A percentile compares a stretch with the other conserved stretches of the same genome.
Evolutionary conservation across 306 rosid genomes (phyloP).

Genomic region (Begonia fuchsioides): DNA sequence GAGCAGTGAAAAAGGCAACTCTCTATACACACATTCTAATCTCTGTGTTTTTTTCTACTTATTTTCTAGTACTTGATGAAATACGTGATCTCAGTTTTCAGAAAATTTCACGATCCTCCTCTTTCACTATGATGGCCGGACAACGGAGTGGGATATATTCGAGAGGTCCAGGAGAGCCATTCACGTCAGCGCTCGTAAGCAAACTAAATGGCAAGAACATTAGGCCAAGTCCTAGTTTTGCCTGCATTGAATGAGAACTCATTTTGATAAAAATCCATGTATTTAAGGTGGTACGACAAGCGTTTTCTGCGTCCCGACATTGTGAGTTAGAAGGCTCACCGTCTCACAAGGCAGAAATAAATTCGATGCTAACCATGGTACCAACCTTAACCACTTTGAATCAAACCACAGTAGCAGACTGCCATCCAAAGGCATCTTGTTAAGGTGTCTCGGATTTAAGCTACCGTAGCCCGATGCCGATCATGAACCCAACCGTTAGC

Average conservation of each 20-base stretch:
- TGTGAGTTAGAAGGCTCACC: too few species aligned
- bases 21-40: background rate
- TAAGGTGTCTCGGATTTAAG: too few species aligned
- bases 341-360: constrained; percentile 80
- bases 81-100: constrained; percentile 53
- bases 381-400: too few species aligned
- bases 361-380: too few species aligned
- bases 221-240: too few species aligned
- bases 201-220: constrained; percentile 70
- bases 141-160: constrained; percentile 86
- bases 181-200: constrained; percentile 76
- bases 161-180: constrained; percentile 88
- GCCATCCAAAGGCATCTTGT: too few species aligned
- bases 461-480: too few species aligned
- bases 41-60: constrained; percentile 5
- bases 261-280: background rate
- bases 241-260: too few species aligned
- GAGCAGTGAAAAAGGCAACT: constrained; percentile 77
- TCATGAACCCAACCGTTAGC: too few species aligned
- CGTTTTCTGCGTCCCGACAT: constrained; percentile 94
- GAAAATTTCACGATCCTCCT: constrained; percentile 65
- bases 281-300: constrained; percentile 94
- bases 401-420: too few species aligned
- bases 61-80: too few species aligned
- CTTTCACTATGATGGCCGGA: constrained; percentile 89